A percentile compares a stretch with the other conserved stretches of the same genome.
These are phyloP conservation scores for Thozetella sp. DNA, from an alignment of 495 filamentous ascomycete genomes.

Conservation along the genomic window DNA sequence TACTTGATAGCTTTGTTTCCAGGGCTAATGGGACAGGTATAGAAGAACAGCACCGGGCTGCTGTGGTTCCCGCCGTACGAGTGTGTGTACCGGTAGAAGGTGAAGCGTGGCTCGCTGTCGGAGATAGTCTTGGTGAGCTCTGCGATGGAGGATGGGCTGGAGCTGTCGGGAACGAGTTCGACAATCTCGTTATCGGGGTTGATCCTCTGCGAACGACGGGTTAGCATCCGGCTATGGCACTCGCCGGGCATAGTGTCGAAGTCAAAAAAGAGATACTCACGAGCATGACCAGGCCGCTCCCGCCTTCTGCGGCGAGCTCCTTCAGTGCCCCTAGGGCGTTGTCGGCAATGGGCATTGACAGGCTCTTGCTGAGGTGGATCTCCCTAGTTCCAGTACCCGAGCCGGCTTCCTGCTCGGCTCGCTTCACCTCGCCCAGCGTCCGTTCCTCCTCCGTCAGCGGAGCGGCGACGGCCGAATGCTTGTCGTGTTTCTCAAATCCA, in stretches of 20 bases:
- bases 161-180: conserved; percentile 62
- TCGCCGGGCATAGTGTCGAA: not conserved
- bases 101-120: conserved; percentile 82
- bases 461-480: conserved; percentile 64
- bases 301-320: conserved; percentile 52
- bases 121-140: conserved; percentile 69
- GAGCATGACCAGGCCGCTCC: conserved; percentile 73
- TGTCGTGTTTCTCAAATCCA: conserved; percentile 79
- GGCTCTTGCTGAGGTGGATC: conserved; percentile 58
- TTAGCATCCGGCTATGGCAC: not conserved
- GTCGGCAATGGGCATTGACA: conserved; percentile 68
- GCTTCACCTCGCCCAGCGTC: conserved; percentile 72
- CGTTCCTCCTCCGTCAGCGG: conserved; percentile 90
- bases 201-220: conserved; percentile 53
- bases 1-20: conserved; percentile 76
- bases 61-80: conserved; percentile 52
- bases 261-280: conserved; percentile 47
- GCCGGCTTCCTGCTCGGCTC: conserved; percentile 78
- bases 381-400: conserved; percentile 67
- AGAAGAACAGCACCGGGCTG: conserved; percentile 83
- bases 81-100: conserved; percentile 78
- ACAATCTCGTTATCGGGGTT: conserved; percentile 80
- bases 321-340: conserved; percentile 68
- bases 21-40: conserved; percentile 80
- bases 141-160: conserved; percentile 39